phyloP scores from a whole-genome alignment of 805 yeast species.

The Yarrowia divulgata region DNA sequence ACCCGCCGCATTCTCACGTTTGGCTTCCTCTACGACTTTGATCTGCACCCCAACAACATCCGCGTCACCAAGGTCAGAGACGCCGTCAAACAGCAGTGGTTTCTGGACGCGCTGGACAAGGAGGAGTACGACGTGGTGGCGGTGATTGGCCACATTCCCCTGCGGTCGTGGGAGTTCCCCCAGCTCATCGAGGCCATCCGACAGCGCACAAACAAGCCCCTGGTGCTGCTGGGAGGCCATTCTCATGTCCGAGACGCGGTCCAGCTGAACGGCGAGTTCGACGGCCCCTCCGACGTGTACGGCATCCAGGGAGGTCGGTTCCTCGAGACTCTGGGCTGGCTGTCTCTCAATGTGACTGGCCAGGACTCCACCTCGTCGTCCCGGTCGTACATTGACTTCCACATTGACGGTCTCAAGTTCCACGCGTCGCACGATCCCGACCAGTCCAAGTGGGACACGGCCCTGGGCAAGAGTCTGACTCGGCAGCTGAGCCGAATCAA shows the following conservation, averaged over 20 bases:
- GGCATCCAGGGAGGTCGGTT: slow-evolving; percentile 90
- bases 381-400: slow-evolving; percentile 85
- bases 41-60: slow-evolving; percentile 63
- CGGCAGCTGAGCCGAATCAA: slow-evolving; percentile 34
- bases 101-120: slow-evolving; percentile 55
- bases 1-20: slow-evolving; percentile 64
- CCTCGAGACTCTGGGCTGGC: slow-evolving; percentile 92
- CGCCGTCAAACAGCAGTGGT: slow-evolving; percentile 69
- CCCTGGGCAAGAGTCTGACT: slow-evolving; percentile 6
- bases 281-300: slow-evolving; percentile 63
- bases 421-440: slow-evolving; percentile 57
- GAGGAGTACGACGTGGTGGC: slow-evolving; percentile 69
- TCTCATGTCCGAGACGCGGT: slow-evolving; percentile 88
- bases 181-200: slow-evolving; percentile 63
- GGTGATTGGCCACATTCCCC: slow-evolving; percentile 80
- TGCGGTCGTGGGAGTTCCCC: slow-evolving; percentile 58
- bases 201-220: slow-evolving; percentile 65
- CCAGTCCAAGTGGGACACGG: slow-evolving; percentile 26
- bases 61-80: slow-evolving; percentile 68
- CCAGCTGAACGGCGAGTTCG: slow-evolving; percentile 69
- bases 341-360: slow-evolving; percentile 58
- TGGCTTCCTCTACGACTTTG: slow-evolving; percentile 82
- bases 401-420: slow-evolving; percentile 67
- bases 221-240: slow-evolving; percentile 94
- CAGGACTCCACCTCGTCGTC: slow-evolving; percentile 42